Percentiles rank a stretch among this genome's conserved stretches.
phyloP scores from a whole-genome alignment of 2,329 filamentous ascomycete species.

The Claviceps pazoutovae region DNA sequence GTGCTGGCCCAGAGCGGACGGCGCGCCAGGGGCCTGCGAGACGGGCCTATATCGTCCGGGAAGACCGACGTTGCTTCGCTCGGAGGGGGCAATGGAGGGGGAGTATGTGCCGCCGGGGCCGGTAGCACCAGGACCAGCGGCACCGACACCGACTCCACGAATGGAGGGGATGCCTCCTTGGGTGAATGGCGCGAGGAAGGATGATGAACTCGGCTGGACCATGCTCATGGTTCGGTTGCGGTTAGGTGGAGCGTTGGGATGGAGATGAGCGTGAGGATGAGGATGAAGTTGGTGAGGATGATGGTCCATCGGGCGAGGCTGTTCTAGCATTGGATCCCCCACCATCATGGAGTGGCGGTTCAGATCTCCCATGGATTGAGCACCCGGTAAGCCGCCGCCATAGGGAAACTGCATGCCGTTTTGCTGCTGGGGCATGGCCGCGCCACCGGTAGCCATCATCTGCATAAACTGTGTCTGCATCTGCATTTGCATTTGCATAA shows the following conservation, averaged over 20 bases:
- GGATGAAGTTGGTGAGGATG: neutral
- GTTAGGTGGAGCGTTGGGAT: no score
- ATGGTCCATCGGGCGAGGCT: conserved; percentile 25
- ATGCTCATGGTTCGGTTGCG: conserved; percentile 67
- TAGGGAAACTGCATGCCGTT: conserved; percentile 16
- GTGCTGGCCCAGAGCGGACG: conserved; percentile 14
- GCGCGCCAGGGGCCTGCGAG: conserved; percentile 39
- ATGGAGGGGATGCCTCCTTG: conserved; percentile 17
- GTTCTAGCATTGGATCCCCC: conserved; percentile 29
- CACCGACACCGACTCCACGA: conserved; percentile 3
- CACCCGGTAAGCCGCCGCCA: conserved; percentile 14
- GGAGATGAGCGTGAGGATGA: no score
- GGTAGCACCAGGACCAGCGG: no score
- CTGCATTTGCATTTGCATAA: conserved; percentile 66
- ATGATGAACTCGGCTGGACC: conserved; percentile 53
- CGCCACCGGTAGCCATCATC: conserved; percentile 44
- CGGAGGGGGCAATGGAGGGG: conserved; percentile 85
- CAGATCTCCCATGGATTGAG: conserved; percentile 30
- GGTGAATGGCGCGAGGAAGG: conserved; percentile 37
- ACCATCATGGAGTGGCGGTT: conserved; percentile 33
- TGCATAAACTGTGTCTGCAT: conserved; percentile 72
- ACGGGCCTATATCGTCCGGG: conserved; percentile 86
- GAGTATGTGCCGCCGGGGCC: conserved; percentile 49
- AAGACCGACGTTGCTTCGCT: conserved; percentile 85
- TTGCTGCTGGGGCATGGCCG: conserved; percentile 17